Percentiles rank a stretch among this genome's conserved stretches.
These are phyloP conservation scores for Tardiomyces blankii DNA, from an alignment of 1,139 yeast genomes.

Conservation along the genomic window DNA sequence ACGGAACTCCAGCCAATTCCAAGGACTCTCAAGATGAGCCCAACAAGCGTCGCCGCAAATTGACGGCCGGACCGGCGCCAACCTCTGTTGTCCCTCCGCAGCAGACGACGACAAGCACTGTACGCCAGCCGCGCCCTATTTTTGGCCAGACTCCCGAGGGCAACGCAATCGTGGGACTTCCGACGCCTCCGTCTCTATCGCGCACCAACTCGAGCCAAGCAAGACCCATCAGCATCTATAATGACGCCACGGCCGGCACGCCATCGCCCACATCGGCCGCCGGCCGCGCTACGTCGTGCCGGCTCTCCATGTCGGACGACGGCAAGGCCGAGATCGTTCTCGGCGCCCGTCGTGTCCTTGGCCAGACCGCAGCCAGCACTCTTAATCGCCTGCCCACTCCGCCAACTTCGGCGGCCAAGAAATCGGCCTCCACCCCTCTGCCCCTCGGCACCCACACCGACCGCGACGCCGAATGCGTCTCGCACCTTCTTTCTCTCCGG, in stretches of 20 bases:
- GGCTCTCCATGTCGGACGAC: constrained; percentile 26
- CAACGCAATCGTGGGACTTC: not conserved
- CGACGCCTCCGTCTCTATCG: constrained; percentile 2
- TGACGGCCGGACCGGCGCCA: not conserved
- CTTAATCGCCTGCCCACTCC: constrained; percentile 3
- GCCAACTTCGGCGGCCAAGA: not conserved
- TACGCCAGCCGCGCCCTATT: not conserved
- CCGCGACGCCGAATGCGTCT: constrained; percentile 22
- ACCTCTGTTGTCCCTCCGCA: not conserved
- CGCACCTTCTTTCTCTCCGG: constrained; percentile 19
- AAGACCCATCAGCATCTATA: not conserved
- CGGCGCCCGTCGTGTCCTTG: constrained; percentile 4
- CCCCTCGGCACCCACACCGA: constrained; percentile 1
- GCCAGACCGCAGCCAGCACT: constrained; percentile 13
- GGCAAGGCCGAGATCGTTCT: constrained; percentile 24
- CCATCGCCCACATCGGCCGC: not conserved
- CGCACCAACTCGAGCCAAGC: not conserved
- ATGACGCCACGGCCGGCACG: not conserved
- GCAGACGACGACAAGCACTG: not conserved
- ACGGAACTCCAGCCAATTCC: not conserved
- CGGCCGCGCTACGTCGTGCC: constrained; percentile 10
- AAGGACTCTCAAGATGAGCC: not conserved
- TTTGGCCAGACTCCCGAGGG: not conserved
- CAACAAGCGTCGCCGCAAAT: not conserved
- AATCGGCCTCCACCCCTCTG: not conserved